Conservation (phyloP, 2,329 filamentous ascomycete species). For the Neofusicoccum cordaticola region DNA sequence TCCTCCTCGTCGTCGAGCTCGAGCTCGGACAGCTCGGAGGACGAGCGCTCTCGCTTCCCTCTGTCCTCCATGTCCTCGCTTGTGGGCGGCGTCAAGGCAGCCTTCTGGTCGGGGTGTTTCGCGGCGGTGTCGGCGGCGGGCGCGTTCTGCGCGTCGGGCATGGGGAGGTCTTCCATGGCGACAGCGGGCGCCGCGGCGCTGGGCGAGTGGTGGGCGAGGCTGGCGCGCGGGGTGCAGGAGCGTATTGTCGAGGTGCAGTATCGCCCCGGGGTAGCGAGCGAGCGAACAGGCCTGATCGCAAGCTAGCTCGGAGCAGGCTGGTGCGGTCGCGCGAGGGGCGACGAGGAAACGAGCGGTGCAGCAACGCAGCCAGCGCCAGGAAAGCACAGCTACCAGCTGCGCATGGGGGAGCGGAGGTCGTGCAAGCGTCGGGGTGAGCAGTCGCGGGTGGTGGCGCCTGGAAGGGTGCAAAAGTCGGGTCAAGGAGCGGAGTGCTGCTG, state of each 20-base stretch:
- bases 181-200: neutral
- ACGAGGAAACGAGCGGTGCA: neutral
- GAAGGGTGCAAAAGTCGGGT: constrained; percentile 13
- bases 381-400: constrained; percentile 12
- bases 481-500: constrained; percentile 18
- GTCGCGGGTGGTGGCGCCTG: constrained; percentile 6
- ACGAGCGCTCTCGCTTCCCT: constrained; percentile 44
- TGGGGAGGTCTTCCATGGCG: constrained; percentile 14
- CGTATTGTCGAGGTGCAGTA: constrained; percentile 9
- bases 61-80: constrained; percentile 50
- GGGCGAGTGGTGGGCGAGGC: neutral
- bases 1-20: constrained; percentile 44
- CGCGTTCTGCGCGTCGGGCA: constrained; percentile 10
- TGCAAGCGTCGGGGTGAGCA: neutral
- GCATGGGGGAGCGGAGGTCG: constrained; percentile 2
- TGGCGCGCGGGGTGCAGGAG: neutral
- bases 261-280: constrained; percentile 2
- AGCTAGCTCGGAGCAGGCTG: neutral
- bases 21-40: constrained; percentile 48
- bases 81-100: constrained; percentile 50
- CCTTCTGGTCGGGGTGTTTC: constrained; percentile 37
- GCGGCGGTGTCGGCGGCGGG: constrained; percentile 5
- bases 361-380: constrained; percentile 10
- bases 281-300: neutral
- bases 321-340: constrained; percentile 5